Base-by-base conservation (phyloP, 306 rosid species). In the Malus sylvestris region DNA sequence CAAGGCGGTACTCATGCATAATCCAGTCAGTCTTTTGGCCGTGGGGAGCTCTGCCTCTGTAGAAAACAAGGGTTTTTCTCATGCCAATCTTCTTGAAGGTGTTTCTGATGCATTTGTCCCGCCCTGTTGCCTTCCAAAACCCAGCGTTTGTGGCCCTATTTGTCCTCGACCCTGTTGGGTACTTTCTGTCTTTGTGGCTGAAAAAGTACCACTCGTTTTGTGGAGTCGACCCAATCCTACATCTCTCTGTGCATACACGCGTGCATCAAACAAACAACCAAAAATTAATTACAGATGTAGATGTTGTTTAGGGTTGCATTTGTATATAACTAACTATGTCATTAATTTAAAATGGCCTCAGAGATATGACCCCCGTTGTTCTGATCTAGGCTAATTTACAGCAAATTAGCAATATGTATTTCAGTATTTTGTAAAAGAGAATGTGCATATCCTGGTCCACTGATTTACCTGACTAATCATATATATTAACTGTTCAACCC, bases 161-260 rank as follows among this genome's bases (percentile, higher is more conserved):
- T 1, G 98, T 95, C 84, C 98, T 88, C 22, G 98, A 92, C n/a
- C 98, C 98, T 3, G 98, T 95, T 3, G 98, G 98, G 63, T 95
- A 95, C 78, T 95, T 95, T 80, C 93, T 86, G 51, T 95, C 98
- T 80, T 94, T 95, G 86, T 95, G 98, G 84, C 98, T 95, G 81
- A 95, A 95, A 79, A 95, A 95, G 77, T 89, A 95, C 98, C 97
- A 95, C 79, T 95, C 98, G 35, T 95, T 95, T 55, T 95, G 98
- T 30, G 98, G 98, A 10, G 96, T 95, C 62, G 98, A 92, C 12
- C 98, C 98, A 10, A 95, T 95, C 81, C 76, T 89, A 52, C 98
- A 95, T 86, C 87, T 92, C 79, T 95, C 98, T 93, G 70, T 57
- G n/a, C 12, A 2, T 42, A 40, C 45, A 40, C 16, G 18, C 20